Percentiles rank a stretch among this genome's conserved stretches.
Evolutionary conservation across 1,284 basidiomycete genomes (phyloP).

Genomic region (Coriolopsis trogii): DNA sequence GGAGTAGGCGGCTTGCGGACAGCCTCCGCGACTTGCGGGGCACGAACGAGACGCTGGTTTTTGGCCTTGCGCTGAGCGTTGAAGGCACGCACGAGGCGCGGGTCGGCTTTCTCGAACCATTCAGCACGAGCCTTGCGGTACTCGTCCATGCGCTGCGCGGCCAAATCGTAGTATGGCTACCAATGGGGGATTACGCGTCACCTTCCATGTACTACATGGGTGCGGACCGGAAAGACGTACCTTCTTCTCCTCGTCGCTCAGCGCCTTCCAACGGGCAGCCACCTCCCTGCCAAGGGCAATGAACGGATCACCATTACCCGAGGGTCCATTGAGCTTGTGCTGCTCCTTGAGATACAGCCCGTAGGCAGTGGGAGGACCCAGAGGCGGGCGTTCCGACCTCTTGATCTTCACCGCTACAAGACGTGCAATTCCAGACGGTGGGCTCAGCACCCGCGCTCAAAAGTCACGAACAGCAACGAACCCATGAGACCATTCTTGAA

Average conservation of each 20-base stretch:
- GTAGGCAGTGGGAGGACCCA: not conserved
- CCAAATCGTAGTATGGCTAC: conserved; percentile 14
- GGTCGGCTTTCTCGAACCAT: conserved; percentile 14
- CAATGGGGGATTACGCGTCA: not conserved
- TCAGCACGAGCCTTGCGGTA: conserved; percentile 14
- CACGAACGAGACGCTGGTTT: not conserved
- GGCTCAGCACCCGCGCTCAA: not conserved
- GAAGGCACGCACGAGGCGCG: conserved; percentile 16
- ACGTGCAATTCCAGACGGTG: not conserved
- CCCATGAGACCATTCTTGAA: conserved; percentile 10
- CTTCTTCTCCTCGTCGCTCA: conserved; percentile 28
- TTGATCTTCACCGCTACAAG: conserved; percentile 10
- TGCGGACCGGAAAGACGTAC: conserved; percentile 5
- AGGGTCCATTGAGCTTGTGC: not conserved
- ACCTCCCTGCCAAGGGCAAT: no score
- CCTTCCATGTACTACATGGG: not conserved
- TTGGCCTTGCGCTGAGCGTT: conserved; percentile 13
- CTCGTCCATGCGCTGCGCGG: not conserved
- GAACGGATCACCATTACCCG: not conserved
- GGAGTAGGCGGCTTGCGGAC: not conserved
- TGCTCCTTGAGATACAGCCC: conserved; percentile 2
- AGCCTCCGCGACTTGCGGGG: not conserved
- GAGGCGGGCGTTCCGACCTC: conserved; percentile 4
- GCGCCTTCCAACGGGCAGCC: conserved; percentile 11
- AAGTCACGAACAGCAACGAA: not conserved